phyloP scores from a whole-genome alignment of 1,284 basidiomycete genomes.

The Boletus subluridellus region DNA sequence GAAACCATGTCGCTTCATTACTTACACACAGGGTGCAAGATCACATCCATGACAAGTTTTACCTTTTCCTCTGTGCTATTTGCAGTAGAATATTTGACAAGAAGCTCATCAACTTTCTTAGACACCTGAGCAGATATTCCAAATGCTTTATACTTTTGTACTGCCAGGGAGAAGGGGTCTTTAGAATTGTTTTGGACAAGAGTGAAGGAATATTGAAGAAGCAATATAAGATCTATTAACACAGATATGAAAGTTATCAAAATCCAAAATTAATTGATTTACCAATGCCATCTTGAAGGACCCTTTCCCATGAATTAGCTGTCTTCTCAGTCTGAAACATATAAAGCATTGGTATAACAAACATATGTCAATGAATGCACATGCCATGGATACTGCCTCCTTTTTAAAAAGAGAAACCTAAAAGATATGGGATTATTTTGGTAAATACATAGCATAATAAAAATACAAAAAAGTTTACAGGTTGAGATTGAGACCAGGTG shows the following conservation, averaged over 20 bases:
- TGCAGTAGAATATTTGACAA: too few relatives aligned
- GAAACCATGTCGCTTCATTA: neutral
- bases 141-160: neutral
- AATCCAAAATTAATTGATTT: neutral
- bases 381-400: neutral
- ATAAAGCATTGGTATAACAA: neutral
- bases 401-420: neutral
- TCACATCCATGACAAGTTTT: neutral
- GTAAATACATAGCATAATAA: neutral
- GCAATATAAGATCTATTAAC: neutral
- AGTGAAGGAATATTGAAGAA: neutral
- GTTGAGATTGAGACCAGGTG: neutral
- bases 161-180: neutral
- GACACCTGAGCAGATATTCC: neutral
- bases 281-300: neutral
- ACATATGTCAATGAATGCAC: neutral
- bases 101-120: neutral
- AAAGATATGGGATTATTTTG: neutral
- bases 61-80: neutral
- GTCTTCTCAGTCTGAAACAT: neutral
- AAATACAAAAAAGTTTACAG: neutral
- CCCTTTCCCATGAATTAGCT: neutral
- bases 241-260: neutral
- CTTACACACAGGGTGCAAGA: neutral
- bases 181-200: neutral